Evolutionary conservation across 768 basidiomycete species (phyloP), one percentile per base, ranked within the genome.

Genomic region (Hemileccinum impolitum): DNA sequence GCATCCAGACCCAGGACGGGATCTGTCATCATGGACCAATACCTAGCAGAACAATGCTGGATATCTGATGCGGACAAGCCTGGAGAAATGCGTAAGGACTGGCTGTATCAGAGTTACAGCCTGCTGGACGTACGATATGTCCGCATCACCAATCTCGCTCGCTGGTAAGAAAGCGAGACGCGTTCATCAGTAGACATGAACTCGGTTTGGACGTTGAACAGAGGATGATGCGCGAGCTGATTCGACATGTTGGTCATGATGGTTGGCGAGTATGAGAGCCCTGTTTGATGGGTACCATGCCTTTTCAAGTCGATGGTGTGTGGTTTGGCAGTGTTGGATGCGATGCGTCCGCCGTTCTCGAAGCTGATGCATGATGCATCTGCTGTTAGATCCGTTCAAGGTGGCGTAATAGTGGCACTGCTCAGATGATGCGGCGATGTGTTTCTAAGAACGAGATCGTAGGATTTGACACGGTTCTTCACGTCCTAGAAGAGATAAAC

Each of bases 1-100:
- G 23, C 23, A 23, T 23, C 23, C 23, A 23, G 6, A 23, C 23
- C 23, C 23, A 23, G 6, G 6, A 23, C 23, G 6, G 23, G 23
- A 23, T 23, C 79, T 19, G 63, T 75, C 66, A 79, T 75, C 67
- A 82, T 60, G 2, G 68, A 65, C 80, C 81, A 81, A 53, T 76
- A 82, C 40, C 63, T 71, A 0, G 72, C 58, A 13, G 78, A 73
- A 52, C 78, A 77, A 46, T 67, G 65, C 47, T 77, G 72, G 23
- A 82, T 69, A 52, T 81, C 80, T 5, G 65, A 64, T 9, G 71
- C 70, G 18, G 74, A 72, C 46, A 79, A 59, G 30, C 43, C 51
- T 47, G 39, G 8, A 15, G 15, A 42, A 25, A 30, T 2, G 21
- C 2, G 18, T 35, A 31, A 62, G 39, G 10, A 18, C 23, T 6